Conservation (phyloP, 345 rosid genomes). For the Aquilaria yunnanensis region DNA sequence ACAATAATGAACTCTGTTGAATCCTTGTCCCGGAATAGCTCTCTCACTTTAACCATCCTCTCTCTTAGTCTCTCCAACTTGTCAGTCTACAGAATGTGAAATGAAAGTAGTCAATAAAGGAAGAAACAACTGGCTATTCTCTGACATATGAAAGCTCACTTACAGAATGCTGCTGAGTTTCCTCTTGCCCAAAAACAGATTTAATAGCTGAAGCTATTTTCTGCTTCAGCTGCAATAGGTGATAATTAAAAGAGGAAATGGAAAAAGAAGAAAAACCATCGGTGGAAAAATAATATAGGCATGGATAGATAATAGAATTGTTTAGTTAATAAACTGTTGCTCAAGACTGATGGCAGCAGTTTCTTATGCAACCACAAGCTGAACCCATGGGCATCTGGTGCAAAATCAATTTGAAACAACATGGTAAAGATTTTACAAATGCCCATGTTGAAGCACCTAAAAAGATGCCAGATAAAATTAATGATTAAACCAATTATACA, state of each 20-base stretch:
- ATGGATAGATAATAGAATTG: no score
- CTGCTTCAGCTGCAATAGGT: slow-evolving; percentile 68
- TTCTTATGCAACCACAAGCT: no score
- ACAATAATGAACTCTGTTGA: slow-evolving; percentile 95
- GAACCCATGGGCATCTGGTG: no score
- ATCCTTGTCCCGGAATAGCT: slow-evolving; percentile 83
- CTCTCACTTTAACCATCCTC: slow-evolving; percentile 97
- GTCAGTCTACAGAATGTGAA: slow-evolving; percentile 46
- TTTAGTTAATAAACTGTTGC: no score
- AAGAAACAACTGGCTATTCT: slow-evolving; percentile 9
- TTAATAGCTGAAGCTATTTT: slow-evolving; percentile 89
- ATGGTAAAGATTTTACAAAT: background rate
- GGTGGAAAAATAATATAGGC: no score
- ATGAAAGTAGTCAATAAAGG: background rate
- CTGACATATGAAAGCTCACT: slow-evolving; percentile 9
- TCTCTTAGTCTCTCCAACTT: slow-evolving; percentile 84
- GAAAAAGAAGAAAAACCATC: background rate
- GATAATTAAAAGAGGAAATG: background rate
- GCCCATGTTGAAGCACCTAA: background rate
- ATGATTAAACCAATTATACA: no score
- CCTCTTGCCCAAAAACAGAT: slow-evolving; percentile 87
- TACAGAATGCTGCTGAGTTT: slow-evolving; percentile 56
- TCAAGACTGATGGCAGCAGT: no score
- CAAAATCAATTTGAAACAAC: background rate
- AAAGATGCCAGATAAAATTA: background rate